Percentiles rank a stretch among this genome's conserved stretches.
Conservation (phyloP, 1,139 yeast species). For the Meyerozyma elateridarum region DNA sequence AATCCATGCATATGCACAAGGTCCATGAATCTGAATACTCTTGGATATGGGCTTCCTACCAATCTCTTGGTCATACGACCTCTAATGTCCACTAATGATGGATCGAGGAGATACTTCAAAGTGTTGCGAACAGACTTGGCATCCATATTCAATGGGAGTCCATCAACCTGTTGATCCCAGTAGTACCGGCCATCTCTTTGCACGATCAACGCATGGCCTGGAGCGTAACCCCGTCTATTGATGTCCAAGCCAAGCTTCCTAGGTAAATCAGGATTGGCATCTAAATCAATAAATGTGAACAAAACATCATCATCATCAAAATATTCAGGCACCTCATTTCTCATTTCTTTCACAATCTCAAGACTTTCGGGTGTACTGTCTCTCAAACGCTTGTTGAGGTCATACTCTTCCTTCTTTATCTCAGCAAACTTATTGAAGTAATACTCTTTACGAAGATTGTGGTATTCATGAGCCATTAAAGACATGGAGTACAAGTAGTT, state of each 20-base stretch:
- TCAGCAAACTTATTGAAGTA: constrained; percentile 30
- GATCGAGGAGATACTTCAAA: constrained; percentile 31
- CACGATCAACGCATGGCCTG: constrained; percentile 13
- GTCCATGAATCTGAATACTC: constrained; percentile 38
- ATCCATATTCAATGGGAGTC: constrained; percentile 24
- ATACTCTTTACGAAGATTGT: constrained; percentile 38
- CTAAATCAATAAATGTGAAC: constrained; percentile 51
- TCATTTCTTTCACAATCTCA: constrained; percentile 42
- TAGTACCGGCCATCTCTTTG: constrained; percentile 26
- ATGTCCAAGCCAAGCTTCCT: constrained; percentile 39
- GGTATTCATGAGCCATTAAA: constrained; percentile 51
- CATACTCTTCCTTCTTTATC: constrained; percentile 32
- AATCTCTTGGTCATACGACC: constrained; percentile 18
- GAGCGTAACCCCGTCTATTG: constrained; percentile 14
- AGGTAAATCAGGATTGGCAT: constrained; percentile 28
- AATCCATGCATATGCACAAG: constrained; percentile 40
- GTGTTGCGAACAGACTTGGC: constrained; percentile 25
- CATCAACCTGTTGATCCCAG: constrained; percentile 30
- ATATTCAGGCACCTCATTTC: constrained; percentile 44
- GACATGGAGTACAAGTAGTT: constrained; percentile 40
- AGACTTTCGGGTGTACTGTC: constrained; percentile 36
- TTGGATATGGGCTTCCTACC: constrained; percentile 43
- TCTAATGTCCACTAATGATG: constrained; percentile 15
- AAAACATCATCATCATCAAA: constrained; percentile 41
- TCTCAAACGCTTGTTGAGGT: constrained; percentile 23